Conservation (phyloP, 306 rosid species). For the Ceratonia siliqua region DNA sequence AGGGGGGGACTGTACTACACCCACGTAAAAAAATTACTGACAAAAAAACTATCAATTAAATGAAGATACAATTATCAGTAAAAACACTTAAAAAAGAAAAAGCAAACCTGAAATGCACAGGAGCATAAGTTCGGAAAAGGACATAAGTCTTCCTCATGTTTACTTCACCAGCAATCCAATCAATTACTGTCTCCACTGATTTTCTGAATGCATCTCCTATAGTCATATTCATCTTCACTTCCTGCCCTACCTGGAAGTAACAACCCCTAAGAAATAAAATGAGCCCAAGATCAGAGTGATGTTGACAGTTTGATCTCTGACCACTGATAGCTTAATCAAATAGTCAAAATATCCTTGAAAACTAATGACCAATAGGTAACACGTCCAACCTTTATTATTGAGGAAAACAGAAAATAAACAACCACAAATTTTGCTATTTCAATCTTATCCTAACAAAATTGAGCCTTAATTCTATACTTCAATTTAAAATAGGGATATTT, state of each 20-base stretch:
- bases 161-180: slow-evolving; percentile 67
- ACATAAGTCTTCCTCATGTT: slow-evolving; percentile 72
- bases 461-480: not conserved
- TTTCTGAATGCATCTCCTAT: slow-evolving; percentile 61
- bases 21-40: not conserved
- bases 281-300: slow-evolving; percentile 35
- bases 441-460: not conserved
- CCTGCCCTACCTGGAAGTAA: slow-evolving; percentile 75
- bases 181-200: slow-evolving; percentile 64
- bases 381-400: not conserved
- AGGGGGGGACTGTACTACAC: not conserved
- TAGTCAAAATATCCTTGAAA: not conserved
- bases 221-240: slow-evolving; percentile 78
- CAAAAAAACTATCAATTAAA: slow-evolving; percentile 24
- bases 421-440: not conserved
- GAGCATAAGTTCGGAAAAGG: slow-evolving; percentile 79
- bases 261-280: slow-evolving; percentile 62
- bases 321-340: slow-evolving; percentile 3
- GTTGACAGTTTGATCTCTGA: not conserved
- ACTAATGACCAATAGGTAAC: not conserved
- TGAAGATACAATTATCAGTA: slow-evolving; percentile 9
- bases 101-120: slow-evolving; percentile 91
- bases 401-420: slow-evolving; percentile 18
- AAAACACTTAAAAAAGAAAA: not conserved
- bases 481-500: not conserved